These are phyloP conservation scores for Glycine latifolia DNA, from an alignment of 306 rosid genomes.

Conservation along the genomic window DNA sequence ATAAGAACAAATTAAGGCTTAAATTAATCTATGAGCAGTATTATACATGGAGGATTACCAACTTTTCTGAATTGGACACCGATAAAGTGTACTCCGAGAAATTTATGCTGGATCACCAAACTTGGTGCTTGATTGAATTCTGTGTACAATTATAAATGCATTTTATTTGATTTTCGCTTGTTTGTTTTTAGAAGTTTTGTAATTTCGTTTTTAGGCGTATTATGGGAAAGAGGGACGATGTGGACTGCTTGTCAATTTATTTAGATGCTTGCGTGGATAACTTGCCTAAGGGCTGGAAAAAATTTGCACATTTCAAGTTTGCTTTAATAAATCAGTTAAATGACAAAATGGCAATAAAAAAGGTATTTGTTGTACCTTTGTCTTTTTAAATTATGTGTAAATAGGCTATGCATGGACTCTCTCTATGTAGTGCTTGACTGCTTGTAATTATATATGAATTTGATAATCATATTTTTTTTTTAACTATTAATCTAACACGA, in stretches of 20 bases:
- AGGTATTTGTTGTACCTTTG: constrained; percentile 45
- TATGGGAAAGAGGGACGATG: neutral
- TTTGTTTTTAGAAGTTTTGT: constrained; percentile 5
- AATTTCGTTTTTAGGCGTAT: constrained; percentile 60
- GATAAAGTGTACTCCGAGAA: neutral
- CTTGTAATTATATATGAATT: no score
- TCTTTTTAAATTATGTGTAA: no score
- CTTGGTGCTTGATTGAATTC: constrained; percentile 12
- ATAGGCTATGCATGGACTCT: no score
- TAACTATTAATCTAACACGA: no score
- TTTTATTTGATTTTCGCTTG: neutral
- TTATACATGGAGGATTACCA: constrained; percentile 39
- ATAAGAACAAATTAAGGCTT: neutral
- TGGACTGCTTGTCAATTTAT: constrained; percentile 64
- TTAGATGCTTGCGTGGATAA: constrained; percentile 49
- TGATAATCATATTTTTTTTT: no score
- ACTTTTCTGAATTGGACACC: constrained; percentile 38
- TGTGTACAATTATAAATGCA: no score
- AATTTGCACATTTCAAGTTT: constrained; percentile 62
- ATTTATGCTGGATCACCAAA: neutral
- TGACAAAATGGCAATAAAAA: constrained; percentile 56
- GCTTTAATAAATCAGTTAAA: constrained; percentile 22
- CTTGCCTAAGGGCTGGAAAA: constrained; percentile 57
- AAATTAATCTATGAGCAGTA: neutral
- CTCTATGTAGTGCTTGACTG: no score